Base-by-base conservation (phyloP, 352 stramenopile genomes). In the Phytophthora capsici region DNA sequence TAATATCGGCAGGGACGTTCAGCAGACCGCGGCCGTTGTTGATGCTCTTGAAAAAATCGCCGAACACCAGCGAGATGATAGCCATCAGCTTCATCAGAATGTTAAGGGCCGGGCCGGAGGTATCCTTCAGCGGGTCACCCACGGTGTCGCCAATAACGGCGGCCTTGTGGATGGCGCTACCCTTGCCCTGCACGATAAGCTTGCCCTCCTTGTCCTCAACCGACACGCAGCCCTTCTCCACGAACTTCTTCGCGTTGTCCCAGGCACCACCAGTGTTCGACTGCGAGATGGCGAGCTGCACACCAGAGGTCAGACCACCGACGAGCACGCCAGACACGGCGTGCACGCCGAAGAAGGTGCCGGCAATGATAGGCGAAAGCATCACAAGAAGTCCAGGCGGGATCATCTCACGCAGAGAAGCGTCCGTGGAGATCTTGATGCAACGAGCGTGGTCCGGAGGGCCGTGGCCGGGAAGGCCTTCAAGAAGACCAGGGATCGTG, bases 71-170 rank as follows among this genome's bases (percentile, higher is more conserved):
- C 71, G 96, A 99, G 64, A 99, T 96, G 61, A 99, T 99, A 62
- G 97, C 97, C 96, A 99, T 99, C 38, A 99, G 78, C 91, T 99
- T 99, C 97, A 99, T 99, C 53, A 99, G 80, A 86, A 99, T 99
- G 87, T 99, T 99, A 48, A 99, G 86, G 49, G 97, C 95, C 40
- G 98, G 97, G 66, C 97, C 98, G n/a, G 95, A 99, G 26, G 98
- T 99, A 86, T 99, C 98, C 89, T 99, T 99, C 68, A 99, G 90
- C 65, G 98, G 98, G 89, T 99, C 98, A 75, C 98, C 98, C 44
- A 99, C 97, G 45, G 98, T 99, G 85, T 99, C 98, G 70, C 97
- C 97, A 49, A 98, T 94, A 37, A 98, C 94, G 26, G 94, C 93
- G 48, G 97, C 97, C 89, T 99, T 99, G 89, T 99, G 97, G 76